Evolutionary conservation across 345 rosid species (phyloP).

Genomic region (Salix purpurea): DNA sequence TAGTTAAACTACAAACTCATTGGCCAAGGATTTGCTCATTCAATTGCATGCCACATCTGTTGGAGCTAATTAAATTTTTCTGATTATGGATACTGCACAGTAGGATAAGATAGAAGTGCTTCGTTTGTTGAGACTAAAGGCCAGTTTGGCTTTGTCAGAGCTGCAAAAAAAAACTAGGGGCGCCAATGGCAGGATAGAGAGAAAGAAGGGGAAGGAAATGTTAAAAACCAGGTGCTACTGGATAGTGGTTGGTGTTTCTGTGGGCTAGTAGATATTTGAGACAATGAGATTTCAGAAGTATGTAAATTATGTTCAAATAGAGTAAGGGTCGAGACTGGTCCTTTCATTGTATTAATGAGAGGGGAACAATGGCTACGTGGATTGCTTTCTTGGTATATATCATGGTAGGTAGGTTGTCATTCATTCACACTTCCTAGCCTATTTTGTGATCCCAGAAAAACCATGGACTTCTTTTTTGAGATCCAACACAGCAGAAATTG

Average conservation of each 20-base stretch:
- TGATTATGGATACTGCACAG: not conserved
- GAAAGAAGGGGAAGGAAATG: too few species aligned
- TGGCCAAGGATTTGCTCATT: not conserved
- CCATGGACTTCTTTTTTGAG: not conserved
- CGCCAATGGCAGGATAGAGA: not conserved
- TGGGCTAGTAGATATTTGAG: conserved; percentile 18
- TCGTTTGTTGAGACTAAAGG: not conserved
- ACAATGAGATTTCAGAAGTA: not conserved
- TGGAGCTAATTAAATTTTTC: not conserved
- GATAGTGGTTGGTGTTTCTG: conserved; percentile 12
- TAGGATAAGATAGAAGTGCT: not conserved
- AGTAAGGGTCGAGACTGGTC: not conserved
- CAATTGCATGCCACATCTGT: not conserved
- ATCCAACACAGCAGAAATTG: not conserved
- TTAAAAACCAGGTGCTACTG: conserved; percentile 30
- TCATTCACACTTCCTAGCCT: too few species aligned
- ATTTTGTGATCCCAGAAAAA: not conserved
- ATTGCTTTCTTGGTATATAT: not conserved
- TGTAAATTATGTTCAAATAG: not conserved
- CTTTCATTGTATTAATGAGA: not conserved
- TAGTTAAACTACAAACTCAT: too few species aligned
- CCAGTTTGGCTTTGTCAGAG: conserved; percentile 5
- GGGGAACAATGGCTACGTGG: not conserved
- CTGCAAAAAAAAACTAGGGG: conserved; percentile 9
- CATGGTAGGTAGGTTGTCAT: too few species aligned